These are phyloP conservation scores for Begonia fuchsioides DNA, from an alignment of 306 rosid genomes.

Conservation along the genomic window DNA sequence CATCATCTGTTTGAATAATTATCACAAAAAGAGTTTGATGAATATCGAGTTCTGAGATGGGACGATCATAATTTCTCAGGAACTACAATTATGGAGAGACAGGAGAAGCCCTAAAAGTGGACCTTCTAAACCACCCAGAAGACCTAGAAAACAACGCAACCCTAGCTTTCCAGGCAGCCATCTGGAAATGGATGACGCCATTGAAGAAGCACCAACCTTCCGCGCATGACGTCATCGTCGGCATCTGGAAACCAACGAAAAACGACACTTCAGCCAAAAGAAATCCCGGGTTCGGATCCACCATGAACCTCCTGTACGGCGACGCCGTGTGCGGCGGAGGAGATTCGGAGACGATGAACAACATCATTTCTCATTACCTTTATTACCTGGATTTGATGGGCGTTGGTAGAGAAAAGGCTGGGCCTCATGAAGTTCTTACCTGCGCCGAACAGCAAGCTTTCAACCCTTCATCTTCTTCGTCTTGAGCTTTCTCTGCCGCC, in stretches of 20 bases:
- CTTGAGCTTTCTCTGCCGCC: constrained; percentile 13
- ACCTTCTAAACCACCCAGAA: constrained; percentile 75
- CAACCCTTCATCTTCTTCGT: constrained; percentile 26
- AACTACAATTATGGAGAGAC: constrained; percentile 78
- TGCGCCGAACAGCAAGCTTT: constrained; percentile 60
- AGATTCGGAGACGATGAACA: constrained; percentile 64
- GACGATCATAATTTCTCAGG: constrained; percentile 34
- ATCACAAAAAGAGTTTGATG: too few relatives aligned
- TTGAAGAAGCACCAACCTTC: constrained; percentile 62
- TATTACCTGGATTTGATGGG: constrained; percentile 73
- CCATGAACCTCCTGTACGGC: constrained; percentile 76
- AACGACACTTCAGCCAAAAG: constrained; percentile 65
- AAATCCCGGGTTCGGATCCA: constrained; percentile 72
- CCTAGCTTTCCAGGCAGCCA: constrained; percentile 87
- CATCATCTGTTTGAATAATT: too few relatives aligned
- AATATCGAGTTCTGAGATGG: too few relatives aligned
- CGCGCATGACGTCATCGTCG: constrained; percentile 76
- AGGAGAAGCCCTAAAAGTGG: constrained; percentile 63
- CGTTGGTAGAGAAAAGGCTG: constrained; percentile 60
- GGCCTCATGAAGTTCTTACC: constrained; percentile 44
- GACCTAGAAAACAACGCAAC: constrained; percentile 88
- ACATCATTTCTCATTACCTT: constrained; percentile 52
- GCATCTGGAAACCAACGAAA: constrained; percentile 88
- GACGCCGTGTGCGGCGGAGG: constrained; percentile 62
- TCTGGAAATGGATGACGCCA: constrained; percentile 91